Evolutionary conservation across 345 rosid genomes (phyloP).

Genomic region (Reutealis trisperma): DNA sequence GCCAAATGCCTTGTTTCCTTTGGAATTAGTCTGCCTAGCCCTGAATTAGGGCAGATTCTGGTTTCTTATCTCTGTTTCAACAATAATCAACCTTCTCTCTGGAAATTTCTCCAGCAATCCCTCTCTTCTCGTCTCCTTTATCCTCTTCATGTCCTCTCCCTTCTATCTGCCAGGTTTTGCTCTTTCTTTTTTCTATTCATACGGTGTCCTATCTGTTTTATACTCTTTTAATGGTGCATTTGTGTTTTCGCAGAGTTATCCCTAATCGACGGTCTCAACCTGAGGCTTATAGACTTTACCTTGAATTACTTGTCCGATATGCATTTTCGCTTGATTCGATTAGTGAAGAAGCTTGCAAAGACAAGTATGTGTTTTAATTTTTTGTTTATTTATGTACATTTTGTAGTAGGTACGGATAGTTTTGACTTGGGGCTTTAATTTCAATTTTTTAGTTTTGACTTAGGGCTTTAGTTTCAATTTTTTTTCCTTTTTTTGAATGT

Average conservation of each 20-base stretch:
- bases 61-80: slow-evolving; percentile 52
- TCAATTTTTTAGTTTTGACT: too few species aligned
- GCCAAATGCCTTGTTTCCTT: slow-evolving; percentile 32
- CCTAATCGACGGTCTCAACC: slow-evolving; percentile 55
- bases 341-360: slow-evolving; percentile 28
- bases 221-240: not conserved
- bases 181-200: not conserved
- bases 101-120: slow-evolving; percentile 57
- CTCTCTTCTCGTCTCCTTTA: slow-evolving; percentile 45
- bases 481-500: not conserved
- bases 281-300: slow-evolving; percentile 53
- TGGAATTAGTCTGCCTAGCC: slow-evolving; percentile 31
- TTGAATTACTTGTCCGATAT: slow-evolving; percentile 47
- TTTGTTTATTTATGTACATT: not conserved
- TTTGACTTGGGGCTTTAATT: not conserved
- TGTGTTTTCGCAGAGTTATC: slow-evolving; percentile 35
- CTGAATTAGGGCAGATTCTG: slow-evolving; percentile 45
- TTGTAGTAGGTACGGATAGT: not conserved
- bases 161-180: slow-evolving; percentile 45
- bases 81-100: slow-evolving; percentile 44
- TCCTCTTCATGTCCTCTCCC: slow-evolving; percentile 52
- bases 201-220: not conserved
- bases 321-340: slow-evolving; percentile 36
- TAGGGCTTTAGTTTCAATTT: too few species aligned
- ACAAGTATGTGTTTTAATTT: slow-evolving; percentile 28